Evolutionary conservation across 306 rosid genomes (phyloP).

Genomic region (Sicyos baderoa): DNA sequence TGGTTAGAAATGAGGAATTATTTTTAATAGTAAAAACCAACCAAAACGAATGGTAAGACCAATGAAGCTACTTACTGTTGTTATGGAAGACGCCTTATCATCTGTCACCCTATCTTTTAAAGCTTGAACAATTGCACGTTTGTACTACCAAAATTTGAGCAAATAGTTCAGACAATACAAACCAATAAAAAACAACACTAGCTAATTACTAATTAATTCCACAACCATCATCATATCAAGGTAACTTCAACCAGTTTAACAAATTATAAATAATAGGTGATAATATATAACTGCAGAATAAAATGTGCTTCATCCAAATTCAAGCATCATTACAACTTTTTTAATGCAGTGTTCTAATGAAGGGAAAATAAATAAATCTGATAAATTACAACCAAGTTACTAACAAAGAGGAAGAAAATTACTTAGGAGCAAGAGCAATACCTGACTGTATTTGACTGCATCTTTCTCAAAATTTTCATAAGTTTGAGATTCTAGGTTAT

Average conservation of each 20-base stretch:
- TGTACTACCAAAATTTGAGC: constrained; percentile 44
- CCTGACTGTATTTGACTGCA: constrained; percentile 82
- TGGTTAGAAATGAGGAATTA: too few species aligned
- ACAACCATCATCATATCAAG: too few species aligned
- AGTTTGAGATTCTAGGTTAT: constrained; percentile 95
- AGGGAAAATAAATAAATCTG: too few species aligned
- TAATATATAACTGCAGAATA: too few species aligned
- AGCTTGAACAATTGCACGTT: constrained; percentile 75
- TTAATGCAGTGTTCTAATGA: too few species aligned
- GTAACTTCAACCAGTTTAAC: background rate
- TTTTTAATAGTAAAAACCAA: too few species aligned
- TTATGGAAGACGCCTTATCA: constrained; percentile 44
- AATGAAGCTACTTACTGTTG: constrained; percentile 40
- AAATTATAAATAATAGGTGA: background rate
- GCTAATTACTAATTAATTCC: background rate
- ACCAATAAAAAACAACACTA: background rate
- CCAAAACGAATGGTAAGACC: background rate
- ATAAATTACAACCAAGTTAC: background rate
- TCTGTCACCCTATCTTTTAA: constrained; percentile 80
- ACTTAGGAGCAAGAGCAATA: constrained; percentile 26
- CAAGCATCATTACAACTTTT: too few species aligned
- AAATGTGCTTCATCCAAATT: background rate
- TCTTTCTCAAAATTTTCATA: constrained; percentile 94
- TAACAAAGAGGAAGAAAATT: background rate
- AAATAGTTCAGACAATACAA: background rate